Percentiles rank a stretch among this genome's conserved stretches.
phyloP scores from a whole-genome alignment of 805 yeast species.

The Kodamaea hsintzibuensis region DNA sequence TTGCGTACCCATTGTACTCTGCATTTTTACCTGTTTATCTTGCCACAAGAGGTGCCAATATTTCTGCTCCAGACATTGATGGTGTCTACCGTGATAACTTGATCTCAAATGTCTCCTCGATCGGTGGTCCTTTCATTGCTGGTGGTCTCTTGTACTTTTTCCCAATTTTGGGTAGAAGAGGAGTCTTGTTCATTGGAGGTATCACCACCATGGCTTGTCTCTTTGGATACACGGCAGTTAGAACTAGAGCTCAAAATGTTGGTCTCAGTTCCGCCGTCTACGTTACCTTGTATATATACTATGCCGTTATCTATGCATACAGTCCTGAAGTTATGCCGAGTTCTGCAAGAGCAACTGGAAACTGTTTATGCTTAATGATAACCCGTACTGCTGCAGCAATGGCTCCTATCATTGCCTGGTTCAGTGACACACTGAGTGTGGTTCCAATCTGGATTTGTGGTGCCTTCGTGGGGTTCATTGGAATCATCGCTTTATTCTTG shows the following conservation, averaged over 20 bases:
- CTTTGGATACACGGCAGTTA: constrained; percentile 22
- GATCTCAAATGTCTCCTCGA: constrained; percentile 47
- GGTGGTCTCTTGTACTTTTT: constrained; percentile 31
- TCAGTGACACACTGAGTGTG: constrained; percentile 25
- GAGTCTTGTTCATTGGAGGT: constrained; percentile 21
- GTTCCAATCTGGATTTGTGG: constrained; percentile 41
- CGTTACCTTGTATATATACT: constrained; percentile 22
- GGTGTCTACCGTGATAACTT: constrained; percentile 51
- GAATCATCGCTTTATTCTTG: constrained; percentile 31
- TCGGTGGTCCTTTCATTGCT: constrained; percentile 56
- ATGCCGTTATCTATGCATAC: constrained; percentile 34
- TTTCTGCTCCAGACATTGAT: constrained; percentile 37
- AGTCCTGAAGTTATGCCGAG: constrained; percentile 41
- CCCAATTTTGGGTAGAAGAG: constrained; percentile 19
- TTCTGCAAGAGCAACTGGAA: constrained; percentile 37
- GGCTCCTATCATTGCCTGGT: constrained; percentile 37
- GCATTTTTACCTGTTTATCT: constrained; percentile 49
- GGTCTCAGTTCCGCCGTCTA: constrained; percentile 20
- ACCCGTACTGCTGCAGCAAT: constrained; percentile 33
- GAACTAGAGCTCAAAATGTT: constrained; percentile 18
- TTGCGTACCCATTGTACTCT: constrained; percentile 55
- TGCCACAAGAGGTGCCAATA: constrained; percentile 46
- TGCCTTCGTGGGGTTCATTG: constrained; percentile 33
- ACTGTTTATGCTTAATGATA: constrained; percentile 32
- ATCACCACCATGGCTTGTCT: constrained; percentile 21